These are phyloP conservation scores for Suhomyces bribrorum DNA, from an alignment of 1,139 yeast genomes.

Conservation along the genomic window DNA sequence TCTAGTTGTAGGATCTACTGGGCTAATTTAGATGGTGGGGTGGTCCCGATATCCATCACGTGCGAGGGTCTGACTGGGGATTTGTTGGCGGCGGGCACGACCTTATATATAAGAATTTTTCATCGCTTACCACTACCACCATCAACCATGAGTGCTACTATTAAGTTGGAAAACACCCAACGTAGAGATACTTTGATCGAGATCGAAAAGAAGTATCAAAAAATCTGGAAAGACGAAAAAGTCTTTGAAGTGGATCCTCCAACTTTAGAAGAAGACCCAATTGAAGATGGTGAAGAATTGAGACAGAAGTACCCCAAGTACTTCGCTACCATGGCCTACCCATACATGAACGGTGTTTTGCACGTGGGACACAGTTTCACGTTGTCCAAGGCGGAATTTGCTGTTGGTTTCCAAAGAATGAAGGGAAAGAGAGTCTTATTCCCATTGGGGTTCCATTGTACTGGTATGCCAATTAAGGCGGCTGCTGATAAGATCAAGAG, in stretches of 20 bases:
- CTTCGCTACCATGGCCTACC: slow-evolving; percentile 95
- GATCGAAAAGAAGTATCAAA: slow-evolving; percentile 87
- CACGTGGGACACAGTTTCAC: slow-evolving; percentile 99
- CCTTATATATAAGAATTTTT: slow-evolving; percentile 6
- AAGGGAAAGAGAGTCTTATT: slow-evolving; percentile 88
- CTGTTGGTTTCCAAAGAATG: slow-evolving; percentile 94
- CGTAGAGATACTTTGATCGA: slow-evolving; percentile 93
- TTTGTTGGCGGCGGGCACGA: slow-evolving; percentile 3
- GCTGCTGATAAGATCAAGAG: slow-evolving; percentile 94
- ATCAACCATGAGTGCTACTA: slow-evolving; percentile 42
- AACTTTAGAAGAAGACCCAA: slow-evolving; percentile 60
- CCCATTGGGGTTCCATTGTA: slow-evolving; percentile 98
- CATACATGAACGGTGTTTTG: slow-evolving; percentile 97
- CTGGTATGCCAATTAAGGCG: slow-evolving; percentile 98
- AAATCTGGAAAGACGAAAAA: slow-evolving; percentile 83
- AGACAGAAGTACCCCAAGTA: slow-evolving; percentile 82
- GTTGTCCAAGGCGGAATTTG: slow-evolving; percentile 90
- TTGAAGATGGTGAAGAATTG: slow-evolving; percentile 65
- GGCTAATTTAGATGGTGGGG: no score
- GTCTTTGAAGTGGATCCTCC: slow-evolving; percentile 90
- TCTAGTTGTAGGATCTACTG: no score
- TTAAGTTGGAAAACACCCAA: slow-evolving; percentile 59
- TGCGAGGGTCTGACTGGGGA: no score
- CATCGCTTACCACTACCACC: slow-evolving; percentile 3
- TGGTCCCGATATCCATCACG: no score